phyloP scores from a whole-genome alignment of 306 rosid genomes.

The Malus fusca region DNA sequence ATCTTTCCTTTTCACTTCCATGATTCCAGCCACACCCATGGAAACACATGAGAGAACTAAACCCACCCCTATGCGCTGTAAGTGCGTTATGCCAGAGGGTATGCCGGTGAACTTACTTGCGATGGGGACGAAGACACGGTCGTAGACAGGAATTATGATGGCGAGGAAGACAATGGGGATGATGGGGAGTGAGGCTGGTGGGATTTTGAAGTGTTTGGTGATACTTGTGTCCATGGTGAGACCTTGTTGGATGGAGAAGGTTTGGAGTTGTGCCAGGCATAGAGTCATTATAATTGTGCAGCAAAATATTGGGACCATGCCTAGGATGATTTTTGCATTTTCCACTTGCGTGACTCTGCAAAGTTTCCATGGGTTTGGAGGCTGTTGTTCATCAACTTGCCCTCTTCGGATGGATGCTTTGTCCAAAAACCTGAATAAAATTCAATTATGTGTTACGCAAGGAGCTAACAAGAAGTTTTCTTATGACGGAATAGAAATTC shows the following conservation, averaged over 20 bases:
- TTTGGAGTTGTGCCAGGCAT: conserved; percentile 90
- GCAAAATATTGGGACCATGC: conserved; percentile 71
- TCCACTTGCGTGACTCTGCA: conserved; percentile 95
- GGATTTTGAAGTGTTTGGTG: conserved; percentile 51
- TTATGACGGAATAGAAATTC: background rate
- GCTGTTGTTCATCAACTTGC: conserved; percentile 16
- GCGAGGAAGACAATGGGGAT: conserved; percentile 62
- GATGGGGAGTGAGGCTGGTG: conserved; percentile 84
- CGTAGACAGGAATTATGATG: conserved; percentile 66
- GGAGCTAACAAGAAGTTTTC: background rate
- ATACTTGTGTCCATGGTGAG: conserved; percentile 67
- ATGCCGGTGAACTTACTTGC: conserved; percentile 48
- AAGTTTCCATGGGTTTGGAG: conserved; percentile 62
- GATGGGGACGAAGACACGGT: conserved; percentile 53
- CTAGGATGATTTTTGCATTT: conserved; percentile 63
- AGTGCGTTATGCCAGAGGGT: conserved; percentile 70
- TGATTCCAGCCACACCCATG: conserved; percentile 67
- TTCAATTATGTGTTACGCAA: background rate
- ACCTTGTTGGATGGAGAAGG: conserved; percentile 83
- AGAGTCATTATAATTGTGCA: conserved; percentile 94
- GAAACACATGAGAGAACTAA: conserved; percentile 68
- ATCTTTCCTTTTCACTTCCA: conserved; percentile 65
- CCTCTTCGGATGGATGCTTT: conserved; percentile 63
- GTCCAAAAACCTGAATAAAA: conserved; percentile 63
- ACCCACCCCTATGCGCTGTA: conserved; percentile 84